Evolutionary conservation across 2,329 filamentous ascomycete genomes (phyloP).

Genomic region (Trichophyton mentagrophytes): DNA sequence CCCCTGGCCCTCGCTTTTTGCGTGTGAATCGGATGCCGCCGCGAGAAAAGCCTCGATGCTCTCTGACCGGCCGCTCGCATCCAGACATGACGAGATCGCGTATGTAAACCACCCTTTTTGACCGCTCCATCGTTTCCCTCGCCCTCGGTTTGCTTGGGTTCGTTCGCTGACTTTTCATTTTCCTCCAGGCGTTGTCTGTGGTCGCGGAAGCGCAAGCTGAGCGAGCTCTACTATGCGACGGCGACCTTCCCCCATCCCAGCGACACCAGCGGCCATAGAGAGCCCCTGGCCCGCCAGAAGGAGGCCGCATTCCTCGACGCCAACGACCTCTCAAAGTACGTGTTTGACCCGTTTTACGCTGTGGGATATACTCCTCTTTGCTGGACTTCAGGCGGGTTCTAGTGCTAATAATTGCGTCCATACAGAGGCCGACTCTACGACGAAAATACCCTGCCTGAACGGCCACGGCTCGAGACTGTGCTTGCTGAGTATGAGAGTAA

Average conservation of each 20-base stretch:
- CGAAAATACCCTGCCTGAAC: constrained; percentile 40
- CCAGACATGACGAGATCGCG: constrained; percentile 41
- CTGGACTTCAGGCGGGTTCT: constrained; percentile 3
- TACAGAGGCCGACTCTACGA: constrained; percentile 45
- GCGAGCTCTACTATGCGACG: constrained; percentile 74
- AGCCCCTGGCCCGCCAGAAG: constrained; percentile 33
- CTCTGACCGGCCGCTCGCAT: constrained; percentile 38
- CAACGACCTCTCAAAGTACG: constrained; percentile 47
- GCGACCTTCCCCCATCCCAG: constrained; percentile 39
- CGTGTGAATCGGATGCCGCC: constrained; percentile 39
- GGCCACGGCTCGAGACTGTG: constrained; percentile 8
- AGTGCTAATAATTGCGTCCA: neutral
- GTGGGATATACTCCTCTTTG: neutral
- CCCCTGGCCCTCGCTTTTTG: constrained; percentile 28
- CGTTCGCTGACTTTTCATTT: constrained; percentile 26
- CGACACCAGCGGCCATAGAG: constrained; percentile 46
- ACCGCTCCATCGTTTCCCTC: constrained; percentile 17
- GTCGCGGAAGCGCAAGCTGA: constrained; percentile 82
- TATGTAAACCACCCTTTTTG: constrained; percentile 28
- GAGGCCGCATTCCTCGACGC: constrained; percentile 44
- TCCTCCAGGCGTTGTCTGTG: constrained; percentile 46
- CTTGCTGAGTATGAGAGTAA: neutral
- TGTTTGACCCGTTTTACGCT: constrained; percentile 10
- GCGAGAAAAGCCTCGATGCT: constrained; percentile 37
- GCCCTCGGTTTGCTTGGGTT: constrained; percentile 14